Percentiles rank a stretch among this genome's conserved stretches.
phyloP scores from a whole-genome alignment of 495 filamentous ascomycete genomes.

The Collariella sp. region DNA sequence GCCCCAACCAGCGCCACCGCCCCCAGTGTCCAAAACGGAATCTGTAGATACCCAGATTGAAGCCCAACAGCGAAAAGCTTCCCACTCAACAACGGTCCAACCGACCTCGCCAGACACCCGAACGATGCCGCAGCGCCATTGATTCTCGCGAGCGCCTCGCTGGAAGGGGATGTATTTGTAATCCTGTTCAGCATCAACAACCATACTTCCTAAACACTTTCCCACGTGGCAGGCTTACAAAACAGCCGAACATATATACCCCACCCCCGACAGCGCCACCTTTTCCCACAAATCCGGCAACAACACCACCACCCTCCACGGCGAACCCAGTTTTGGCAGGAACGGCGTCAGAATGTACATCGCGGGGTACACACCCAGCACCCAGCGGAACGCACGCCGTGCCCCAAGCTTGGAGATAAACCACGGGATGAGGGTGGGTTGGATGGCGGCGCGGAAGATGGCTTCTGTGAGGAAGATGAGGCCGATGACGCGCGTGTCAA shows the following conservation, averaged over 20 bases:
- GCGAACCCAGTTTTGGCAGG: not conserved
- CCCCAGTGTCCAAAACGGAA: constrained; percentile 6
- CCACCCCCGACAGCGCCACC: constrained; percentile 1
- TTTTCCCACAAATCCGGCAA: constrained; percentile 6
- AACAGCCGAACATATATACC: constrained; percentile 9
- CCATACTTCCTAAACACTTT: too few relatives aligned
- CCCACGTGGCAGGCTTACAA: not conserved
- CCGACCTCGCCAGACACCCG: constrained; percentile 5
- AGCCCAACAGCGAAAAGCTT: constrained; percentile 5
- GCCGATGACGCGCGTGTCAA: not conserved
- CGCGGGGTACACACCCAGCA: constrained; percentile 5
- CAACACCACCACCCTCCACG: not conserved
- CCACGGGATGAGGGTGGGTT: not conserved
- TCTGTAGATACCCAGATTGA: not conserved
- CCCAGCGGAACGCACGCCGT: not conserved
- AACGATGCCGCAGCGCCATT: constrained; percentile 12
- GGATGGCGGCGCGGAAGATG: constrained; percentile 1
- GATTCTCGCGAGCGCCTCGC: constrained; percentile 5
- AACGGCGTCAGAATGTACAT: constrained; percentile 10
- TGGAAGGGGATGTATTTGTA: constrained; percentile 4
- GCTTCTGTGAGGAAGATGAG: constrained; percentile 5
- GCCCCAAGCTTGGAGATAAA: constrained; percentile 5
- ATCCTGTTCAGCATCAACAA: not conserved
- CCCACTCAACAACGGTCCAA: constrained; percentile 2
- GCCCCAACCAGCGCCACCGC: constrained; percentile 5